Conservation (phyloP, 2,329 filamentous ascomycete genomes). For the Nothomitra cinnamomea region DNA sequence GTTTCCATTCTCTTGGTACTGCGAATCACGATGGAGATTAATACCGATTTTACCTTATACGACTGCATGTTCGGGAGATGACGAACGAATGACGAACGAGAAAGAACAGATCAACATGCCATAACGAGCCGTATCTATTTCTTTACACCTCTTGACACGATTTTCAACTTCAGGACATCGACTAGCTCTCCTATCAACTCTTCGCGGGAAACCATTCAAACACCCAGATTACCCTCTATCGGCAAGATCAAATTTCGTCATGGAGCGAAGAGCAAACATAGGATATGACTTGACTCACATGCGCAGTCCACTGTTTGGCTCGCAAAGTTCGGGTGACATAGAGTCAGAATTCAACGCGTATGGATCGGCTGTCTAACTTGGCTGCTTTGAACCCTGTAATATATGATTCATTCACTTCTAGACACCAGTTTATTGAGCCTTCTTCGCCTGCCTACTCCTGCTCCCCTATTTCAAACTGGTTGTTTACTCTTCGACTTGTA, state of each 20-base stretch:
- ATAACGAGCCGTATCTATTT: not conserved
- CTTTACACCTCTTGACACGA: not conserved
- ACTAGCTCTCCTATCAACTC: too few species aligned
- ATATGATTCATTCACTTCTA: not conserved
- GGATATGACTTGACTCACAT: not conserved
- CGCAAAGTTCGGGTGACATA: not conserved
- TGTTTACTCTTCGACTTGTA: not conserved
- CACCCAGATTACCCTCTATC: too few species aligned
- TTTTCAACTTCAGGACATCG: too few species aligned
- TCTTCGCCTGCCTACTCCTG: not conserved
- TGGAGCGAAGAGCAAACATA: not conserved
- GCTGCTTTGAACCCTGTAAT: not conserved
- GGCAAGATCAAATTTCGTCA: too few species aligned
- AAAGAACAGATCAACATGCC: not conserved
- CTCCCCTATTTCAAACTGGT: not conserved
- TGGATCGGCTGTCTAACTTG: not conserved
- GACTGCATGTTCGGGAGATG: conserved; percentile 2
- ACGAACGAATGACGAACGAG: conserved; percentile 2
- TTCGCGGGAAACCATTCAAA: too few species aligned
- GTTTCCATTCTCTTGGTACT: not conserved
- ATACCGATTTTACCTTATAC: not conserved
- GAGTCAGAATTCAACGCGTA: not conserved
- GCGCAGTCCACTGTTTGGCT: not conserved
- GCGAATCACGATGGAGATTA: not conserved
- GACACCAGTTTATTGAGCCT: not conserved